Base-by-base conservation (phyloP, 768 basidiomycete genomes). In the Boletus coccyginus region DNA sequence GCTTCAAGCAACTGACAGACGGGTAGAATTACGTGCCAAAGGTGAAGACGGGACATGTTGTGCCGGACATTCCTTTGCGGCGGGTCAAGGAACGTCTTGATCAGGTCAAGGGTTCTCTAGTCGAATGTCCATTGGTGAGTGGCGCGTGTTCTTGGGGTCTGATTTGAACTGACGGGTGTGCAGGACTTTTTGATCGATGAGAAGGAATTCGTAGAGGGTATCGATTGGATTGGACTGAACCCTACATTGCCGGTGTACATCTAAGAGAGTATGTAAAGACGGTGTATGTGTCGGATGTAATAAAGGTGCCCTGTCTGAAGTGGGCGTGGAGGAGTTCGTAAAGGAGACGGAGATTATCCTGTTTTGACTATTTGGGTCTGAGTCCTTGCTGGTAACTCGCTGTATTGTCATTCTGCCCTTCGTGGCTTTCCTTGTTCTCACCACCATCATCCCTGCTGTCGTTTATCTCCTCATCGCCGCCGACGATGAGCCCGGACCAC, bases 121-220 rank as follows among this genome's bases (percentile, higher is more conserved):
- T 91, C 1, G 90, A 92, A 62, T 82, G 81, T 63, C 88, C 90
- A 43, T 65, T 92, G 67, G 89, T 91, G 61, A 52, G 82, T 46
- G 41, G 59, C 54, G 42, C 27, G 43, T 50, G 43, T 43, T 41
- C 12, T 53, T 3, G 19, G 33, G 35, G 13, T 56, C 52, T 38
- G 42, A 46, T 45, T 8, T n/a, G 43, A 48, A 33, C 63, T 58
- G 35, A 55, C 52, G 38, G n/a, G 44, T 49, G 12, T 49, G 21
- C 62, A 91, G 90, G 87, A 93, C 69, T 94, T 94, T 80, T 75
- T 94, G 47, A 90, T 90, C 47, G 90, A 92, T 56, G 82, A 92
- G 59, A 85, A 83, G 62, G 83, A 82, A 2, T 83, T 93, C 46
- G 82, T 84, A 12, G 79, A 79, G 57, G 87, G 86, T 0, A 75